These are phyloP conservation scores for Mycena leptocephala DNA, from an alignment of 768 basidiomycete genomes.

Conservation along the genomic window DNA sequence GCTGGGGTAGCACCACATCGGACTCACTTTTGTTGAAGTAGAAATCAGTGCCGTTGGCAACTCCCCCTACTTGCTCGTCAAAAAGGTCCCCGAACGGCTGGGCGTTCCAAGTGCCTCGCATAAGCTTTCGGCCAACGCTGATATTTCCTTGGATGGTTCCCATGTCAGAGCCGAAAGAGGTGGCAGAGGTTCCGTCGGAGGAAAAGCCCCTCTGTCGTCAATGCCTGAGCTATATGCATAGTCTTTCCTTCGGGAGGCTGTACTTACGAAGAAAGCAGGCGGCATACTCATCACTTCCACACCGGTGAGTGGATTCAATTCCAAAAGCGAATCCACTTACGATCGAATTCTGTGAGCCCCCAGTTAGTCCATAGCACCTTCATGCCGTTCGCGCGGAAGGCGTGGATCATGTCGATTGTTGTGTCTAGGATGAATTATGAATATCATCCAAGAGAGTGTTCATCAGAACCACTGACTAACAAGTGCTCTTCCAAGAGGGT, in stretches of 20 bases:
- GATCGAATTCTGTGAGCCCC: constrained; percentile 52
- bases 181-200: constrained; percentile 45
- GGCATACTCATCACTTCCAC: constrained; percentile 48
- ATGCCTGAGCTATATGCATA: neutral
- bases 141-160: constrained; percentile 49
- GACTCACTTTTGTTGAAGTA: constrained; percentile 53
- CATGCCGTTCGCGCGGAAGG: constrained; percentile 49
- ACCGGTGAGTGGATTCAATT: neutral
- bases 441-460: neutral
- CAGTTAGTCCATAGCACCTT: constrained; percentile 53
- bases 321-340: constrained; percentile 30
- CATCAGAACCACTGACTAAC: constrained; percentile 42
- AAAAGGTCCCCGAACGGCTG: constrained; percentile 49
- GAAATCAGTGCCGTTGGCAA: constrained; percentile 51
- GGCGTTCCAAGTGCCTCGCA: constrained; percentile 52
- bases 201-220: constrained; percentile 45
- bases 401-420: constrained; percentile 48
- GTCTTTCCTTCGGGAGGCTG: no score
- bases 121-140: constrained; percentile 47
- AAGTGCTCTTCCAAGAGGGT: constrained; percentile 49
- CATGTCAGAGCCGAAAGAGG: constrained; percentile 53
- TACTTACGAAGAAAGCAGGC: constrained; percentile 44
- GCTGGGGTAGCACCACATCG: no score
- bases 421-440: constrained; percentile 35
- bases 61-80: constrained; percentile 46